phyloP scores from a whole-genome alignment of 768 basidiomycete genomes.

The Calvatia gigantea region DNA sequence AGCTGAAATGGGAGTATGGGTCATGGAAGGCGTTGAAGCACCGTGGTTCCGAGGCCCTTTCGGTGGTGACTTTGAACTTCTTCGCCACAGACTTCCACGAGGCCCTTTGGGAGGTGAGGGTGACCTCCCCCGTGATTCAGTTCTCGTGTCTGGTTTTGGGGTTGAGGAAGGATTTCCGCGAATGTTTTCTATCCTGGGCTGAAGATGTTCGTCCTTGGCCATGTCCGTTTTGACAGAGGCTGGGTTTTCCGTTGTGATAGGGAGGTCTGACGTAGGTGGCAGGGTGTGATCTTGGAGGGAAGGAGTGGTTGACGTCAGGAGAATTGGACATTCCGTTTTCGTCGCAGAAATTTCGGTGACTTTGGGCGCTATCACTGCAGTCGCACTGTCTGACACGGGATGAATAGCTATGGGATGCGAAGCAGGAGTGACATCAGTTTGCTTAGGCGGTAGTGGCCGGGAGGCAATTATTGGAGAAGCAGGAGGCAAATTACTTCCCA shows the following conservation, averaged over 20 bases:
- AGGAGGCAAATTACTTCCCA: background rate
- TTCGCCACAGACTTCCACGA: slow-evolving; percentile 1
- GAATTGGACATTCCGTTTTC: background rate
- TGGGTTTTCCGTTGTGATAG: background rate
- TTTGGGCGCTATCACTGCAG: background rate
- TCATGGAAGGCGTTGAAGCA: background rate
- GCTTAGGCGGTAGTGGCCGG: slow-evolving; percentile 1
- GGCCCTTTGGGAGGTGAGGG: slow-evolving; percentile 11
- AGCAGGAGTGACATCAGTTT: background rate
- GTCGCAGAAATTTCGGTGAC: background rate
- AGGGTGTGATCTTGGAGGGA: background rate
- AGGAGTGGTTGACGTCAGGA: background rate
- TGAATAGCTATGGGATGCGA: background rate
- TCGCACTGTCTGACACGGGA: background rate
- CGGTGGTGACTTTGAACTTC: slow-evolving; percentile 7
- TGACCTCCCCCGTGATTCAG: slow-evolving; percentile 6
- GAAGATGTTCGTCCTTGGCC: background rate
- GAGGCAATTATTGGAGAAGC: background rate
- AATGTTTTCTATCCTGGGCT: background rate
- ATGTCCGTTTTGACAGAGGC: background rate
- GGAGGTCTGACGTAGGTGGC: background rate
- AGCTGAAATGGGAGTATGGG: background rate
- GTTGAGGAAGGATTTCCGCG: background rate
- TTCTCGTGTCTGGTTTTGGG: background rate
- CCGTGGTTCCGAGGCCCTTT: slow-evolving; percentile 6